Evolutionary conservation across 108 stramenopile species (phyloP), one percentile per base, ranked within the genome.

Genomic region (Cyclotella baltica): DNA sequence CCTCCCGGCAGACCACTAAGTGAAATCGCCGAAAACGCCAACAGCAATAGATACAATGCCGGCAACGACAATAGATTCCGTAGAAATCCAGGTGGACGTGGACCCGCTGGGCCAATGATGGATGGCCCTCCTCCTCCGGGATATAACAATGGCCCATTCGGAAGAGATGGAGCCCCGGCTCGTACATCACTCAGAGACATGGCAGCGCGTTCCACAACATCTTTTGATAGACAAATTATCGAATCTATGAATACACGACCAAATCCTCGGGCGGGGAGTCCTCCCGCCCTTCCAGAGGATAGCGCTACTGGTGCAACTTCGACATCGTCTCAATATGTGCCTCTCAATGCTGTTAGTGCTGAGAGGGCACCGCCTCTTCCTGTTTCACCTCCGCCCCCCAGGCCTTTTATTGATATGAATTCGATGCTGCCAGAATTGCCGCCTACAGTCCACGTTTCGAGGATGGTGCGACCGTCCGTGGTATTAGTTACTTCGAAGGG

Each of bases 401-500:
- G 11, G 29, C 67, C 76, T n/a, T 47, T 65, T 36, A 59, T 51
- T n/a, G 65, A 58, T 25, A 66, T 59, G 30, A 55, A 61, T 59
- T 47, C 78, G 25, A 73, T 76, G 67, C 6, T 37, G 67, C 46
- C 53, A 23, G 76, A 67, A 0, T 18, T 79, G n/a, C 66, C 76
- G 22, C 67, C 67, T 27, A 72, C 79, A 20, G 50, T 80, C 4
- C 72, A 80, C 29, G 66, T 70, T 10, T 71, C 79, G 52, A 63
- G 79, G 51, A 69, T 33, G 36, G 72, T 80, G 11, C 65, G 79
- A 53, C 86, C 86, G 18, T 79, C 81, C 13, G 83, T 87, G 22
- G 86, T 77, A 16, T 58, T 87, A 31, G 86, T 87, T 27, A 84
- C 83, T 29, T 83, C 86, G 52, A 75, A 57, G 18, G 86, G 86